Evolutionary conservation across 768 basidiomycete species (phyloP).

Genomic region (Clitopilus passeckerianus): DNA sequence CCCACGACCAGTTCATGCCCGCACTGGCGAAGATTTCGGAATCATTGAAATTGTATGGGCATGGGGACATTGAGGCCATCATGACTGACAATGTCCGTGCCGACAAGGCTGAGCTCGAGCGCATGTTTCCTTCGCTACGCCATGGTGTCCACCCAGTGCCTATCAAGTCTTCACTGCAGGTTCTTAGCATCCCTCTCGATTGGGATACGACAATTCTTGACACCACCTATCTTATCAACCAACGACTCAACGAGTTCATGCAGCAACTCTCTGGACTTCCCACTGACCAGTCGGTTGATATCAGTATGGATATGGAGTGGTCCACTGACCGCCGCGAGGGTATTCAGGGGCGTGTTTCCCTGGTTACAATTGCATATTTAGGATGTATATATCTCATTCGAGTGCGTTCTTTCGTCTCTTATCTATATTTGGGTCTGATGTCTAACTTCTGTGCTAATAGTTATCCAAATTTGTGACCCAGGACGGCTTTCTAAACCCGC

Average conservation of each 20-base stretch:
- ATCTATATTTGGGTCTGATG: neutral
- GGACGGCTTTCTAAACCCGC: neutral
- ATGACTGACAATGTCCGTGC: conserved; percentile 23
- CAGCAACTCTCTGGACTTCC: conserved; percentile 1
- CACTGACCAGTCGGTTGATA: conserved; percentile 4
- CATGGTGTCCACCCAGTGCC: neutral
- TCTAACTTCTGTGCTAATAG: neutral
- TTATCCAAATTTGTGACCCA: too few relatives aligned
- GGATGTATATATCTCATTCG: conserved; percentile 6
- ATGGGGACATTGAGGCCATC: conserved; percentile 15
- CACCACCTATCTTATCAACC: neutral
- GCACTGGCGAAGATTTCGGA: conserved; percentile 15
- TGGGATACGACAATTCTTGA: neutral
- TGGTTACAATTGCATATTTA: conserved; percentile 3
- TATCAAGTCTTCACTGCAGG: neutral
- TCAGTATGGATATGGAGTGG: conserved; percentile 12
- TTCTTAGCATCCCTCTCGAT: neutral
- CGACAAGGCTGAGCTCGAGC: conserved; percentile 15
- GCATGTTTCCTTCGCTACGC: neutral
- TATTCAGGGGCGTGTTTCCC: conserved; percentile 6
- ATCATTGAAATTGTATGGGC: conserved; percentile 22
- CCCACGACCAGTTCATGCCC: conserved; percentile 22
- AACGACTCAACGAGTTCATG: conserved; percentile 4
- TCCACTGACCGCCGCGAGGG: conserved; percentile 5
- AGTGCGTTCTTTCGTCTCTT: neutral